These are phyloP conservation scores for Rhodosporidiobolus odoratus DNA, from an alignment of 768 basidiomycete species.

Conservation along the genomic window DNA sequence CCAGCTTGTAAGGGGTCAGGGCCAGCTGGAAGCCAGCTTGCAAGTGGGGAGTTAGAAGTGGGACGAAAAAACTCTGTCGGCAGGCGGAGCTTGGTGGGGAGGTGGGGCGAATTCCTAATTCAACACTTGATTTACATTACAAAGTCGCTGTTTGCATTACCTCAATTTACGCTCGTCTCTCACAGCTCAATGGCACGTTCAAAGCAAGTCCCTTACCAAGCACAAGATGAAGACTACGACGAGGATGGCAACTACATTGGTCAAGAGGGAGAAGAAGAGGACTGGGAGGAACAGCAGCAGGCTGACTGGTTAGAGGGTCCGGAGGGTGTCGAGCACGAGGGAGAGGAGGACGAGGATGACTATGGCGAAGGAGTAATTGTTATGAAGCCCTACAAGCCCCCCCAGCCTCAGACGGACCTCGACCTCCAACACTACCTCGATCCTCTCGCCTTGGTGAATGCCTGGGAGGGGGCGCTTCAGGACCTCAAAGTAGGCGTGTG, in stretches of 20 bases:
- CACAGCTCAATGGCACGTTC: no score
- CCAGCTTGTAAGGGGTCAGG: not conserved
- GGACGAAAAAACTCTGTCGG: no score
- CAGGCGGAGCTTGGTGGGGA: no score
- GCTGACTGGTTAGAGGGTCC: not conserved
- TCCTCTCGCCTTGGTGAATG: conserved; percentile 25
- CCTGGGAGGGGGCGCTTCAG: conserved; percentile 26
- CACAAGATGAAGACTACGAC: not conserved
- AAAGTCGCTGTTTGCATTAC: no score
- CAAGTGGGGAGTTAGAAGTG: no score
- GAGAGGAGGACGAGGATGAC: conserved; percentile 8
- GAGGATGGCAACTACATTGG: not conserved
- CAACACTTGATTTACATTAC: no score
- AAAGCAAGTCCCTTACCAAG: no score
- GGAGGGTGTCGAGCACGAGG: not conserved
- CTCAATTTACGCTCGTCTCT: no score
- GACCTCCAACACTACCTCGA: conserved; percentile 18
- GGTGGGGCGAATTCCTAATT: no score
- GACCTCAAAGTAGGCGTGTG: conserved; percentile 26
- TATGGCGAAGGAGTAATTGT: conserved; percentile 4
- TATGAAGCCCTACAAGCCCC: not conserved
- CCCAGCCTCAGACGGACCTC: conserved; percentile 4
- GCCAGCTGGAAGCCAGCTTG: no score
- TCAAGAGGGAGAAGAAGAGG: not conserved
- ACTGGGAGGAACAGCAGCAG: not conserved